Percentiles rank a stretch among this genome's conserved stretches.
phyloP scores from a whole-genome alignment of 768 basidiomycete genomes.

The Mycena belliarum region DNA sequence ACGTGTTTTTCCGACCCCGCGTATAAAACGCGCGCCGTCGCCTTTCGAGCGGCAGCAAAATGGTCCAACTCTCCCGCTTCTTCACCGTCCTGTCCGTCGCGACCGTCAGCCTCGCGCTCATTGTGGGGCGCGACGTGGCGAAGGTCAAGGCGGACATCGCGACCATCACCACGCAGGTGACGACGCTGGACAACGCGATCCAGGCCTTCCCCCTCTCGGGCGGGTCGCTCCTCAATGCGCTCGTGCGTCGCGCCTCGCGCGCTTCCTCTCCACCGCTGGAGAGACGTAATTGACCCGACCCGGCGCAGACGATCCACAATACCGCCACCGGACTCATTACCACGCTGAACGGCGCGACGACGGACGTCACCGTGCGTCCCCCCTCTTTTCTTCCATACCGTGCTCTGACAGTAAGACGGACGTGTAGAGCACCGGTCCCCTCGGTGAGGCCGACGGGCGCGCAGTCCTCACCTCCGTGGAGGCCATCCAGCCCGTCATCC shows the following conservation, averaged over 20 bases:
- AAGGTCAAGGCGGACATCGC: constrained; percentile 26
- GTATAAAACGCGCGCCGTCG: not conserved
- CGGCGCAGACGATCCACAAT: constrained; percentile 27
- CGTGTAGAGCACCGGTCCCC: not conserved
- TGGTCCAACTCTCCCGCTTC: constrained; percentile 17
- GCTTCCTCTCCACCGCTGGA: no score
- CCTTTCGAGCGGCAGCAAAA: not conserved
- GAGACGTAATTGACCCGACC: no score
- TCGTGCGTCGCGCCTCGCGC: constrained; percentile 29
- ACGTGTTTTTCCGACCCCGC: no score
- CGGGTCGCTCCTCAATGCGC: constrained; percentile 22
- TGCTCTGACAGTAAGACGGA: not conserved
- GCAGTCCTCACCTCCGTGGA: constrained; percentile 21
- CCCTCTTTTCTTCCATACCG: not conserved
- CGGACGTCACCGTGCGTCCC: constrained; percentile 22
- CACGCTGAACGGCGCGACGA: constrained; percentile 27
- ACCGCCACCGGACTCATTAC: constrained; percentile 24
- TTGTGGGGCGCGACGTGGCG: no score
- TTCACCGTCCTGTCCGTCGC: constrained; percentile 30
- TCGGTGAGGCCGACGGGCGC: constrained; percentile 25
- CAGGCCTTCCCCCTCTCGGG: constrained; percentile 30
- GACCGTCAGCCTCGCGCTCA: constrained; percentile 25
- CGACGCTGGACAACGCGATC: constrained; percentile 32
- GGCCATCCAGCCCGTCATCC: constrained; percentile 25
- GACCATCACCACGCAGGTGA: constrained; percentile 29